These are phyloP conservation scores for Wickerhamomyces strasburgensis DNA, from an alignment of 805 yeast species.

Conservation along the genomic window DNA sequence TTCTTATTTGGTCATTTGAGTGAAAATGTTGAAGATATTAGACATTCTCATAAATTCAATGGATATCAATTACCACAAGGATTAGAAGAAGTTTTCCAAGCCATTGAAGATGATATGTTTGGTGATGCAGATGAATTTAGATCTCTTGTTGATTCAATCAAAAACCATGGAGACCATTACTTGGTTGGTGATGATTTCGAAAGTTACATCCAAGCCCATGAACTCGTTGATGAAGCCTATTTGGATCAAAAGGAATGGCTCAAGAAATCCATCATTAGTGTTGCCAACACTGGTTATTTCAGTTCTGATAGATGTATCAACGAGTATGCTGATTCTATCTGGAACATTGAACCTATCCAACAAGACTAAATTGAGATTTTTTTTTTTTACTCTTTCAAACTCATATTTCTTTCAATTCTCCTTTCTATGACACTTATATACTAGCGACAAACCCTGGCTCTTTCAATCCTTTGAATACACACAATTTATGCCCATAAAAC, in stretches of 20 bases:
- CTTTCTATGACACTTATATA: neutral
- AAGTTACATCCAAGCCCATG: constrained; percentile 78
- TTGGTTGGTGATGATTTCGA: constrained; percentile 88
- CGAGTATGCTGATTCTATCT: constrained; percentile 87
- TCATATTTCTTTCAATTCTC: neutral
- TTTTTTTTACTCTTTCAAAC: neutral
- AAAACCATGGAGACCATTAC: constrained; percentile 76
- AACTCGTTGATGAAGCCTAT: constrained; percentile 67
- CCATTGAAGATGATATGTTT: constrained; percentile 65
- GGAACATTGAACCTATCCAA: constrained; percentile 78
- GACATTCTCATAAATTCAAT: constrained; percentile 67
- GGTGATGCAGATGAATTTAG: constrained; percentile 66
- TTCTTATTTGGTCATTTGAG: constrained; percentile 88
- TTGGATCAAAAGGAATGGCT: constrained; percentile 68
- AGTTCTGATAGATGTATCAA: constrained; percentile 85
- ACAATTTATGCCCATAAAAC: too few species aligned
- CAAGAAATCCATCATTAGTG: constrained; percentile 68
- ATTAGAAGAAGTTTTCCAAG: constrained; percentile 56
- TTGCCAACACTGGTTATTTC: constrained; percentile 92
- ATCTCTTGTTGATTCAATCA: constrained; percentile 64
- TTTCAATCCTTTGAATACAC: too few species aligned
- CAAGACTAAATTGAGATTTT: constrained; percentile 3
- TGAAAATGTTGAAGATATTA: constrained; percentile 81
- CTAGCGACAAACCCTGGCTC: too few species aligned
- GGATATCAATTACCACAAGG: constrained; percentile 50